Conservation (phyloP, 2,329 filamentous ascomycete genomes). For the Fusarium devonianum region DNA sequence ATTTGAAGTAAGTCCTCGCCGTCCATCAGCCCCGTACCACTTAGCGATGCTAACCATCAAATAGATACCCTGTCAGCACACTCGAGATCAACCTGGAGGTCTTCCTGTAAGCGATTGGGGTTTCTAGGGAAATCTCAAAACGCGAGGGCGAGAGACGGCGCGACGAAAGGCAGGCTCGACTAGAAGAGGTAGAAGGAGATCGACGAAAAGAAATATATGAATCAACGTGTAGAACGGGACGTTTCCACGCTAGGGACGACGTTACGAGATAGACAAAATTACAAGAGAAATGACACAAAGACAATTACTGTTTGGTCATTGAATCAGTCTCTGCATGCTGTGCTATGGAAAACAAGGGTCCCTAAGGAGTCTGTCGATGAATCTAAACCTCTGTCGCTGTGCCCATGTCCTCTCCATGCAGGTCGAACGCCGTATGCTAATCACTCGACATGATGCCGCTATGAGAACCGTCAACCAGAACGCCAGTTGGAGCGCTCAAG, state of each 20-base stretch:
- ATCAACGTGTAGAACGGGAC: slow-evolving; percentile 28
- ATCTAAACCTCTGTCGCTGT: slow-evolving; percentile 15
- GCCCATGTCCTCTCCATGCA: slow-evolving; percentile 7
- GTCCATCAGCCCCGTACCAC: not conserved
- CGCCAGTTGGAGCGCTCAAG: not conserved
- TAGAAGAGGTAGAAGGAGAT: slow-evolving; percentile 4
- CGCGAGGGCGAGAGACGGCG: slow-evolving; percentile 11
- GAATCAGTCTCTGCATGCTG: not conserved
- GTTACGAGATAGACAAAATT: slow-evolving; percentile 40
- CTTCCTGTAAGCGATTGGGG: slow-evolving; percentile 70
- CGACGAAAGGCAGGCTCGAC: slow-evolving; percentile 1
- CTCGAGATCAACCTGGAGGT: slow-evolving; percentile 94
- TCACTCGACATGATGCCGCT: slow-evolving; percentile 3
- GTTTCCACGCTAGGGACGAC: slow-evolving; percentile 32
- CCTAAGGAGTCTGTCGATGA: slow-evolving; percentile 5
- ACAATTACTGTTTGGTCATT: slow-evolving; percentile 3
- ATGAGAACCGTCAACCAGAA: slow-evolving; percentile 7
- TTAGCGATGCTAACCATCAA: slow-evolving; percentile 29
- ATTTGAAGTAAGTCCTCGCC: slow-evolving; percentile 70
- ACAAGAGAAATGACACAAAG: slow-evolving; percentile 25
- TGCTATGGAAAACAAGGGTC: not conserved
- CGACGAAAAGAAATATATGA: slow-evolving; percentile 20
- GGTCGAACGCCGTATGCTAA: slow-evolving; percentile 18
- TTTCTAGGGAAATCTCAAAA: slow-evolving; percentile 23
- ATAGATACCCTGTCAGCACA: slow-evolving; percentile 87